Percentiles rank a stretch among this genome's conserved stretches.
These are phyloP conservation scores for Capsicum pubescens DNA, from an alignment of 257 asterid species.

Conservation along the genomic window DNA sequence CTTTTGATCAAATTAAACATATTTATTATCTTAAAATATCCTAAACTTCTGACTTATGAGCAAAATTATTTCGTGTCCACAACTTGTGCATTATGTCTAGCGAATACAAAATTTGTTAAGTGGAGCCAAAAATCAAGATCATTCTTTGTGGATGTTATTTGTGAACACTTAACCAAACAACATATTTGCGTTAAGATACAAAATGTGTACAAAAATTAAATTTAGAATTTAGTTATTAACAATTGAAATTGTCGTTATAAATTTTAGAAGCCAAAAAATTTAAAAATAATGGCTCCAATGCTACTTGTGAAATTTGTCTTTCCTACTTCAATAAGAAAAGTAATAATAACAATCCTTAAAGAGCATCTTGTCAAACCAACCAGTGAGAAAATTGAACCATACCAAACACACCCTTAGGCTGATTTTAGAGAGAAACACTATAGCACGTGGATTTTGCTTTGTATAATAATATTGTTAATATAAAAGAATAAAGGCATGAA, in stretches of 20 bases:
- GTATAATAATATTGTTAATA: not conserved
- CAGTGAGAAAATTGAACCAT: not conserved
- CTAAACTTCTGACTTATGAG: no score
- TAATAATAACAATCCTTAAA: no score
- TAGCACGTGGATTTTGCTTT: slow-evolving; percentile 20
- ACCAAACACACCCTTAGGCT: not conserved
- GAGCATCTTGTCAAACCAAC: not conserved
- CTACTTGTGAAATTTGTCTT: no score
- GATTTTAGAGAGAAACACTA: not conserved
- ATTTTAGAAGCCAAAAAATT: not conserved
- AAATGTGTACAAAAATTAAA: not conserved
- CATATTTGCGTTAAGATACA: not conserved
- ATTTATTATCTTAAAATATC: no score
- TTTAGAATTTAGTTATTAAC: not conserved
- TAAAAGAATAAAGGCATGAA: not conserved
- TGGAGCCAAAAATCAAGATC: no score
- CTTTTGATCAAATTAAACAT: no score
- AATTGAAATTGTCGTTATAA: not conserved
- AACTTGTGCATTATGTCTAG: no score
- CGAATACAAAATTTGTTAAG: no score
- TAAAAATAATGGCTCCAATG: not conserved
- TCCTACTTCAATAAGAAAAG: no score
- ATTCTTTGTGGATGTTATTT: no score
- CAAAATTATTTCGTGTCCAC: no score
- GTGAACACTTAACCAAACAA: not conserved